Conservation (phyloP, 2,329 filamentous ascomycete genomes). For the Aureobasidium sp. region DNA sequence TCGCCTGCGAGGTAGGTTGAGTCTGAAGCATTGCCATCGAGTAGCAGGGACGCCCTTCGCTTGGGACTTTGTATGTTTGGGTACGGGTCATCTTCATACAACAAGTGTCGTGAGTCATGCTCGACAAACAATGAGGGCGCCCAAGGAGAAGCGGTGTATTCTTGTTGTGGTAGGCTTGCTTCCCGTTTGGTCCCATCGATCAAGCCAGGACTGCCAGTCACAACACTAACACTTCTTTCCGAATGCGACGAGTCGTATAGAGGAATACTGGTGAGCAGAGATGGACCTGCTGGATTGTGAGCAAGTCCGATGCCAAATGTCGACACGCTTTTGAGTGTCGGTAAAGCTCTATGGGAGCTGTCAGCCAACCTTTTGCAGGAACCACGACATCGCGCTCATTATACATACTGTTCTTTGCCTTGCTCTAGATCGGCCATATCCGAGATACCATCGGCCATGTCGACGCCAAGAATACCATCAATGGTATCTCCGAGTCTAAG, state of each 20-base stretch:
- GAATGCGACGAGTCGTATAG: background rate
- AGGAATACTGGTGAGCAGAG: background rate
- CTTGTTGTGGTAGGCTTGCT: background rate
- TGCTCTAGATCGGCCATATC: background rate
- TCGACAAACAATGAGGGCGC: background rate
- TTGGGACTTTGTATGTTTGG: background rate
- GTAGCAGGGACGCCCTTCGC: background rate
- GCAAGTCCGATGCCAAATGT: conserved; percentile 4
- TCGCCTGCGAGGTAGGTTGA: background rate
- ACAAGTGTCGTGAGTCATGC: background rate
- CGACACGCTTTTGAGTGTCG: background rate
- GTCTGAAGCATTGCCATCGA: background rate
- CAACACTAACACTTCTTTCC: background rate
- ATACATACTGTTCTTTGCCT: conserved; percentile 8
- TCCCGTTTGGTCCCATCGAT: background rate
- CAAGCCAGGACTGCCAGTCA: background rate
- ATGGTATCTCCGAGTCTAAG: conserved; percentile 12
- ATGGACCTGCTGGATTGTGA: conserved; percentile 7
- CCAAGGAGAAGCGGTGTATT: background rate
- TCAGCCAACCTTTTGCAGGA: background rate
- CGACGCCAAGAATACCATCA: background rate
- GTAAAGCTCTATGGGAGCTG: background rate
- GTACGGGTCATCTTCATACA: background rate
- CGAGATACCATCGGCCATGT: background rate
- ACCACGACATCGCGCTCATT: background rate